Evolutionary conservation across 73 alveolate genomes (phyloP).

Genomic region (Uronychia setigera): DNA sequence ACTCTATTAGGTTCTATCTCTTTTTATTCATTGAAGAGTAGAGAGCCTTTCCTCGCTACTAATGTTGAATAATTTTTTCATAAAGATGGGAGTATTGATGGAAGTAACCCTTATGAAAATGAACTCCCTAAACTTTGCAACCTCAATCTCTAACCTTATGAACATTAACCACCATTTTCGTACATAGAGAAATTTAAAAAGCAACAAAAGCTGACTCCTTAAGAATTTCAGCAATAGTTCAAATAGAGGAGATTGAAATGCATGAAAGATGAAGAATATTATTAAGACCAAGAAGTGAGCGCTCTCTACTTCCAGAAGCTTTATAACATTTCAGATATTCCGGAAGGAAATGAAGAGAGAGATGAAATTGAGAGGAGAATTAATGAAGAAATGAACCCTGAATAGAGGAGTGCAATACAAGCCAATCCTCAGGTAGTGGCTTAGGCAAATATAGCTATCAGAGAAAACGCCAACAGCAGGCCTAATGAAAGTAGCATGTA

Average conservation of each 20-base stretch:
- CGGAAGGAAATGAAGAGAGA: not conserved
- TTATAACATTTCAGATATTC: not conserved
- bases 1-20: conserved; percentile 4
- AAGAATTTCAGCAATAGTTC: no score
- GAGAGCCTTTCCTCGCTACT: conserved; percentile 22
- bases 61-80: conserved; percentile 52
- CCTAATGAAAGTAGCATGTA: conserved; percentile 1
- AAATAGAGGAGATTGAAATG: not conserved
- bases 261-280: not conserved
- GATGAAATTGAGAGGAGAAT: not conserved
- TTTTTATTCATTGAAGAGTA: not conserved
- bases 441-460: not conserved
- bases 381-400: conserved; percentile 3
- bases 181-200: conserved; percentile 21
- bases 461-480: not conserved
- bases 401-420: conserved; percentile 7
- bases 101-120: conserved; percentile 3
- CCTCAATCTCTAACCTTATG: conserved; percentile 25
- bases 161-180: conserved; percentile 31
- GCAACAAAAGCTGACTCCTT: no score
- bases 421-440: not conserved
- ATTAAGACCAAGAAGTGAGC: not conserved
- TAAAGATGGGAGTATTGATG: conserved; percentile 9
- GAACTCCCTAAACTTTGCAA: conserved; percentile 44
- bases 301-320: not conserved